Conservation (phyloP, 2,329 filamentous ascomycete species). For the Byssothecium circinans region DNA sequence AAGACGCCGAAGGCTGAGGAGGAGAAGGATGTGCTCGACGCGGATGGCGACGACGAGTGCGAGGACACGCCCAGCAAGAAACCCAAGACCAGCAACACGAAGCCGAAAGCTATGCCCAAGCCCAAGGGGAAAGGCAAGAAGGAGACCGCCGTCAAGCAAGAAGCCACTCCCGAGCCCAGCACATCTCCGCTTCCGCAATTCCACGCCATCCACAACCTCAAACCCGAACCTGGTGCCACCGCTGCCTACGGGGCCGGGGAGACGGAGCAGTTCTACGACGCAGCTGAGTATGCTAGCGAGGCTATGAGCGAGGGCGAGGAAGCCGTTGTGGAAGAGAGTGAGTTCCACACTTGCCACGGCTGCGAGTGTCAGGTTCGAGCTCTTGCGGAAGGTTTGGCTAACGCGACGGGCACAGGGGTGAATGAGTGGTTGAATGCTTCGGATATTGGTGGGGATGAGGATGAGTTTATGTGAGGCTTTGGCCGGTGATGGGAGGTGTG, state of each 20-base stretch:
- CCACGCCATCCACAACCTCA: neutral
- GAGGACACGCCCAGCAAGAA: neutral
- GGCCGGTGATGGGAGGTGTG: neutral
- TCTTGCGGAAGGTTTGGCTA: slow-evolving; percentile 11
- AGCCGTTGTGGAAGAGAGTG: neutral
- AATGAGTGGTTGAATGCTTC: slow-evolving; percentile 11
- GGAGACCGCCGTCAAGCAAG: neutral
- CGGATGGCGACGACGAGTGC: neutral
- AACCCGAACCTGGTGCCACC: too few relatives aligned
- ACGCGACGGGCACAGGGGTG: slow-evolving; percentile 12
- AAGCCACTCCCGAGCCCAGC: neutral
- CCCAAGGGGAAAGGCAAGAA: neutral
- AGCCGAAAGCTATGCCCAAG: slow-evolving; percentile 3
- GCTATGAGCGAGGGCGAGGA: neutral
- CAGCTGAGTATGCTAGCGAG: slow-evolving; percentile 2
- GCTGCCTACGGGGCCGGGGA: too few relatives aligned
- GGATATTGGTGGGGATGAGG: neutral
- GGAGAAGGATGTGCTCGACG: neutral
- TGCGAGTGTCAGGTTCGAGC: slow-evolving; percentile 11
- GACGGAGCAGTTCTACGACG: neutral
- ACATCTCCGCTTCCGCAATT: neutral
- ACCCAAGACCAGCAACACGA: neutral
- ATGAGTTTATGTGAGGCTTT: neutral
- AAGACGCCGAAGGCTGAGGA: slow-evolving; percentile 3
- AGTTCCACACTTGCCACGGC: slow-evolving; percentile 1